Percentiles rank a stretch among this genome's conserved stretches.
phyloP scores from a whole-genome alignment of 2,329 filamentous ascomycete species.

The Ophiostoma pallidulum region DNA sequence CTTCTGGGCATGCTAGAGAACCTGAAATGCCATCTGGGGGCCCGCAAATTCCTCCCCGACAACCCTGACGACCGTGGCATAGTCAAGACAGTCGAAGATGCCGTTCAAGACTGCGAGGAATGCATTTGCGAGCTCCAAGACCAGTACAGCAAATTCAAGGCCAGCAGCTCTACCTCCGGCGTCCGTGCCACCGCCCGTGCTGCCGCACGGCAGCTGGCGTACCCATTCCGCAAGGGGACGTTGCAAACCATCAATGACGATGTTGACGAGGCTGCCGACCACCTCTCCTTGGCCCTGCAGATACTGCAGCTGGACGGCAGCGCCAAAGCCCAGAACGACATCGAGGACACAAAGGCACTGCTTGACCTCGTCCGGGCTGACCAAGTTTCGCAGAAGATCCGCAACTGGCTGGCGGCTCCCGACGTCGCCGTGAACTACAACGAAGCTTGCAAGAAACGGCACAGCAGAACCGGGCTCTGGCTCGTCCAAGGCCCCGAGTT shows the following conservation, averaged over 20 bases:
- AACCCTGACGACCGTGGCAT: slow-evolving; percentile 20
- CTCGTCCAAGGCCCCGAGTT: slow-evolving; percentile 20
- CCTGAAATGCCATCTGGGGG: slow-evolving; percentile 14
- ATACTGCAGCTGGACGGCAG: slow-evolving; percentile 24
- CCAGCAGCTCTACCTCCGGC: slow-evolving; percentile 1
- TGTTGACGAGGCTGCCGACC: slow-evolving; percentile 24
- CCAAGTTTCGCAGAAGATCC: slow-evolving; percentile 21
- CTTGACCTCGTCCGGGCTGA: slow-evolving; percentile 20
- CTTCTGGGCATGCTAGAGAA: slow-evolving; percentile 16
- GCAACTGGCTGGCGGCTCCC: slow-evolving; percentile 27
- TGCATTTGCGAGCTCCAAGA: slow-evolving; percentile 23
- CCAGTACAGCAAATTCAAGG: slow-evolving; percentile 21
- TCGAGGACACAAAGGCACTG: slow-evolving; percentile 21
- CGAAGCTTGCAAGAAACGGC: slow-evolving; percentile 22
- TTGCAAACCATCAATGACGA: slow-evolving; percentile 30
- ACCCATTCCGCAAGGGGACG: slow-evolving; percentile 28
- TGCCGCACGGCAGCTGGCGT: slow-evolving; percentile 17
- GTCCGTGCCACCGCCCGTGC: slow-evolving; percentile 13
- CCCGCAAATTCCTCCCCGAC: slow-evolving; percentile 19
- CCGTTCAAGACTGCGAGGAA: slow-evolving; percentile 21
- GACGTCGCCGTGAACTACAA: slow-evolving; percentile 26
- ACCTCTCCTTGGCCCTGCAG: slow-evolving; percentile 24
- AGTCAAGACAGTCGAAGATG: slow-evolving; percentile 19
- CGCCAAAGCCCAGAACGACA: slow-evolving; percentile 19
- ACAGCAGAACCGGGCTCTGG: slow-evolving; percentile 28